Percentiles rank a stretch among this genome's conserved stretches.
Conservation (phyloP, 345 rosid genomes). For the Barbarea vulgaris region DNA sequence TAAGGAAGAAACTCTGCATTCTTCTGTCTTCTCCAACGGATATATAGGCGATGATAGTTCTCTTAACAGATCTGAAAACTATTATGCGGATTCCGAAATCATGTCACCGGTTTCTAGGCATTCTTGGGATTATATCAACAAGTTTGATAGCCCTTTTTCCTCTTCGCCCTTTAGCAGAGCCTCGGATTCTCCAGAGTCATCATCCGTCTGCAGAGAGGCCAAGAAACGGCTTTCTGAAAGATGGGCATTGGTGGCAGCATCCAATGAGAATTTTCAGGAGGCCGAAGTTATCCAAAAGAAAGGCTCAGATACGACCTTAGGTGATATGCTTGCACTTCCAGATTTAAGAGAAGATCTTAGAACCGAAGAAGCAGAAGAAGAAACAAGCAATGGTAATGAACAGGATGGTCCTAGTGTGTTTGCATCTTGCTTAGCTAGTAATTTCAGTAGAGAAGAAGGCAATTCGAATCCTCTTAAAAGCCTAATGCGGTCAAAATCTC, state of each 20-base stretch:
- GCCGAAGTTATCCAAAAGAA: slow-evolving; percentile 46
- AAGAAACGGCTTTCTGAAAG: slow-evolving; percentile 79
- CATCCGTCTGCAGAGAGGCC: slow-evolving; percentile 66
- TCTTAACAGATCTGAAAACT: slow-evolving; percentile 63
- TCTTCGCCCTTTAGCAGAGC: slow-evolving; percentile 75
- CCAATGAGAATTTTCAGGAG: slow-evolving; percentile 57
- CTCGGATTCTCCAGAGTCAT: slow-evolving; percentile 87
- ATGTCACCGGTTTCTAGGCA: slow-evolving; percentile 79
- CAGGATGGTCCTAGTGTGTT: slow-evolving; percentile 49
- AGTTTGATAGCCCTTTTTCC: slow-evolving; percentile 66
- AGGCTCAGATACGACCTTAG: slow-evolving; percentile 72
- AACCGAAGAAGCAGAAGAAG: slow-evolving; percentile 43
- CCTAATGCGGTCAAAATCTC: slow-evolving; percentile 75
- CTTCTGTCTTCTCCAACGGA: slow-evolving; percentile 79
- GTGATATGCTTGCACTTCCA: slow-evolving; percentile 95
- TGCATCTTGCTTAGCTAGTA: slow-evolving; percentile 49
- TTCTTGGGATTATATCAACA: slow-evolving; percentile 85
- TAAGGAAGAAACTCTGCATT: slow-evolving; percentile 64
- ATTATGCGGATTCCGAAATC: slow-evolving; percentile 72
- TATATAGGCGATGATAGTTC: slow-evolving; percentile 82
- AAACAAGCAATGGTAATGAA: slow-evolving; percentile 45
- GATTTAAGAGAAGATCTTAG: slow-evolving; percentile 50
- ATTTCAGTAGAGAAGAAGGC: slow-evolving; percentile 50
- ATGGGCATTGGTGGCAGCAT: slow-evolving; percentile 82
- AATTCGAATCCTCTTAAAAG: slow-evolving; percentile 46